A percentile compares a stretch with the other conserved stretches of the same genome.
phyloP scores from a whole-genome alignment of 1,284 basidiomycete species.

The Retiboletus flavoniger region DNA sequence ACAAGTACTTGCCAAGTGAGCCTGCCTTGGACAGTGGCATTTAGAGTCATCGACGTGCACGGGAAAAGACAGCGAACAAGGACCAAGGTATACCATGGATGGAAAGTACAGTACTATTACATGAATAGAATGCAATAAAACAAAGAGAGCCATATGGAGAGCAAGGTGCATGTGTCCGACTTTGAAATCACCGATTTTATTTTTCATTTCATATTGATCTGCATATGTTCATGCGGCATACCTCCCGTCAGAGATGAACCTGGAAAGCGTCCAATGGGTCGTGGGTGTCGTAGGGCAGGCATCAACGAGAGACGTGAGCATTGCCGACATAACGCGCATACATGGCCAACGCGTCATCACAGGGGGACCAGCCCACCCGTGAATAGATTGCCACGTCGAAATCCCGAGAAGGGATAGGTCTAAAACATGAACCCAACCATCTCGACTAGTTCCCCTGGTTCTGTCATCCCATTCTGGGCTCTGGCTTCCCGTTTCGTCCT shows the following conservation, averaged over 20 bases:
- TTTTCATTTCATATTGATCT: neutral
- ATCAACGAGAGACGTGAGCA: neutral
- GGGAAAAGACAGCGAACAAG: no score
- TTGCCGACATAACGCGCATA: neutral
- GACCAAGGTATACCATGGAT: no score
- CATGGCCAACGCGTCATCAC: neutral
- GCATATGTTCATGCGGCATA: neutral
- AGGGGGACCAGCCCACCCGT: neutral
- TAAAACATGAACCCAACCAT: constrained; percentile 30
- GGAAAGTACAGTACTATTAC: neutral
- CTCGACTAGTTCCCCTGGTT: constrained; percentile 28
- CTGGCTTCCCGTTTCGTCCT: constrained; percentile 29
- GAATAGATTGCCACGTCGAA: no score
- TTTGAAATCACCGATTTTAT: neutral
- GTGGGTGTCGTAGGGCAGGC: neutral
- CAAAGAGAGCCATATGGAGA: neutral
- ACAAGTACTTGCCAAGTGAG: no score
- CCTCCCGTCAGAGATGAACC: neutral
- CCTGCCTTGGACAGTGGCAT: no score
- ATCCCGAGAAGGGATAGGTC: neutral
- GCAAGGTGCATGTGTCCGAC: neutral
- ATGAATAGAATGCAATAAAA: neutral
- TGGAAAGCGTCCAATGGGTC: neutral
- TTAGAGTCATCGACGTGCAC: no score
- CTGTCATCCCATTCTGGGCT: neutral